Evolutionary conservation across 768 basidiomycete genomes (phyloP).

Genomic region (Tulasnella sp.): DNA sequence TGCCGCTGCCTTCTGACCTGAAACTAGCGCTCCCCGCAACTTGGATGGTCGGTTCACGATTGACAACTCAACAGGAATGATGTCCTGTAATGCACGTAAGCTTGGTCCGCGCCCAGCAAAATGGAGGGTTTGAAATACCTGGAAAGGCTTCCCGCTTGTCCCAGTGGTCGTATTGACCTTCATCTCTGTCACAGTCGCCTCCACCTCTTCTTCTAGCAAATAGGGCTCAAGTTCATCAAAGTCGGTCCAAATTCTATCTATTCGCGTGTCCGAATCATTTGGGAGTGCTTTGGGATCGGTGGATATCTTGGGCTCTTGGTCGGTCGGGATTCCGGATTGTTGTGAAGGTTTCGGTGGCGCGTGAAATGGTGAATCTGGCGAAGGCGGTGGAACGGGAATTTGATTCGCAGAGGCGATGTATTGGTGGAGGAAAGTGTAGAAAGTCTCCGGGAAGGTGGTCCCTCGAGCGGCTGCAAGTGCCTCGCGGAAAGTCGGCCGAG

Average conservation of each 20-base stretch:
- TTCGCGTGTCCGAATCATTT: conserved; percentile 76
- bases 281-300: conserved; percentile 42
- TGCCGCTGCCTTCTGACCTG: conserved; percentile 47
- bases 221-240: conserved; percentile 78
- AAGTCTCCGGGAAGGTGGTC: conserved; percentile 82
- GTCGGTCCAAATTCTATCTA: conserved; percentile 82
- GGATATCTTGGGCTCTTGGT: conserved; percentile 27
- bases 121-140: conserved; percentile 20
- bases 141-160: conserved; percentile 18
- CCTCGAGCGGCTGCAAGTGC: conserved; percentile 71
- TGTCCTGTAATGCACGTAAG: conserved; percentile 45
- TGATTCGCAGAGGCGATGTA: conserved; percentile 81
- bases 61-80: conserved; percentile 71
- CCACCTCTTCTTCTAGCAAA: conserved; percentile 45
- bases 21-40: conserved; percentile 35
- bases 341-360: conserved; percentile 4
- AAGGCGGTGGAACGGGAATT: conserved; percentile 34
- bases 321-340: background rate
- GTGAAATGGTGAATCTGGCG: conserved; percentile 45
- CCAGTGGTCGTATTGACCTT: conserved; percentile 32
- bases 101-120: background rate
- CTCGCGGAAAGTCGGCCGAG: conserved; percentile 76
- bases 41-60: conserved; percentile 65
- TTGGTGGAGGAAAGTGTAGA: conserved; percentile 91
- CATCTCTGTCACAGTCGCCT: conserved; percentile 44